Percentiles rank a stretch among this genome's conserved stretches.
These are phyloP conservation scores for Malassezia psittaci DNA, from an alignment of 1,284 basidiomycete genomes.

Conservation along the genomic window DNA sequence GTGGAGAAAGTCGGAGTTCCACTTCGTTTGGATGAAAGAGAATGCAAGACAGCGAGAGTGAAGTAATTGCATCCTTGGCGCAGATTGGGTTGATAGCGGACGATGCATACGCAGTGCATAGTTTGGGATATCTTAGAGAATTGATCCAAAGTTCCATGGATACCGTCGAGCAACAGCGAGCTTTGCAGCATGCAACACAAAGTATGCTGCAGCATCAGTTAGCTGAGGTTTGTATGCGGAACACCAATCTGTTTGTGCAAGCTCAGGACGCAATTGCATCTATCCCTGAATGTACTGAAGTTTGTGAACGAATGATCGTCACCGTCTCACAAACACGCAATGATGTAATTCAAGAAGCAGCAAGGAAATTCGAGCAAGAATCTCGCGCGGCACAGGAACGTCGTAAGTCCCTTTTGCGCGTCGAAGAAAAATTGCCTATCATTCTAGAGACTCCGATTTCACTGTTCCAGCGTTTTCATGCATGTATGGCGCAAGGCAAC, in stretches of 20 bases:
- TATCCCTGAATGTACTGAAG: not conserved
- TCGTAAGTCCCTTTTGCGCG: not conserved
- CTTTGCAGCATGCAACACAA: constrained; percentile 6
- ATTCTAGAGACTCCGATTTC: not conserved
- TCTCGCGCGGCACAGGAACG: not conserved
- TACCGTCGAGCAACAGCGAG: constrained; percentile 11
- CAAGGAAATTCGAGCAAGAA: not conserved
- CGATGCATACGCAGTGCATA: no score
- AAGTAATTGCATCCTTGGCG: no score
- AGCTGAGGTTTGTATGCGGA: constrained; percentile 11
- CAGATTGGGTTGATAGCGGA: no score
- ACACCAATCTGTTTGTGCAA: constrained; percentile 7
- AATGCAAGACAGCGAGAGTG: no score
- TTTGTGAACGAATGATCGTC: not conserved
- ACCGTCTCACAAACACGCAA: not conserved
- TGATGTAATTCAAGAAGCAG: not conserved
- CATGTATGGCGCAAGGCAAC: constrained; percentile 3
- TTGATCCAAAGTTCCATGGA: constrained; percentile 7
- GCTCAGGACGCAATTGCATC: constrained; percentile 1
- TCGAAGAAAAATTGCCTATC: not conserved
- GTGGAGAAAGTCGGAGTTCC: no score
- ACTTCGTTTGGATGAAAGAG: no score
- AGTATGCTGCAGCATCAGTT: constrained; percentile 7
- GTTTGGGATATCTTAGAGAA: constrained; percentile 1
- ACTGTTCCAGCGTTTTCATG: not conserved